Percentiles rank a stretch among this genome's conserved stretches.
Conservation (phyloP, 139 green algal genomes). For the Prasinococcaceae sp. region DNA sequence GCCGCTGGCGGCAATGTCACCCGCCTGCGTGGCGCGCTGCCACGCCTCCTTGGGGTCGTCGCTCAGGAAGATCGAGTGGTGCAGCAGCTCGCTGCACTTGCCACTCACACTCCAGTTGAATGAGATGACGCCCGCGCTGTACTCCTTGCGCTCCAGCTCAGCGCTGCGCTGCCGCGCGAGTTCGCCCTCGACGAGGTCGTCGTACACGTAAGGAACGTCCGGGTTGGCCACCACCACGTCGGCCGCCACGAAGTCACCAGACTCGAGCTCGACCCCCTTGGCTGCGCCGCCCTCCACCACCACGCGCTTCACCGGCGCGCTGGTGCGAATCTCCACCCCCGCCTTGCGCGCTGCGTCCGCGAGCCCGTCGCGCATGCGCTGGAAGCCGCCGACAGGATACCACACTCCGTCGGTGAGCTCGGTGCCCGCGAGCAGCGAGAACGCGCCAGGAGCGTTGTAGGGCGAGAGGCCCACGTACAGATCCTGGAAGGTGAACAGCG, state of each 20-base stretch:
- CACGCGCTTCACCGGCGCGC: conserved; percentile 35
- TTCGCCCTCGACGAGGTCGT: conserved; percentile 6
- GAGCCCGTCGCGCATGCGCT: conserved; percentile 23
- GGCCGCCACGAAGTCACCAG: no score
- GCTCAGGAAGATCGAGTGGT: conserved; percentile 80
- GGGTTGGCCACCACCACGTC: conserved; percentile 47
- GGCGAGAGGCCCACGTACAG: conserved; percentile 74
- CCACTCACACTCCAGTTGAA: conserved; percentile 51
- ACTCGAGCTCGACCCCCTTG: no score
- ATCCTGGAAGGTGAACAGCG: conserved; percentile 68
- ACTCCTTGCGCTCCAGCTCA: conserved; percentile 25
- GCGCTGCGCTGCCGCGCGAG: background rate
- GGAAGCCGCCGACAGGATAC: conserved; percentile 67
- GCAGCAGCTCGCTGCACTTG: conserved; percentile 31
- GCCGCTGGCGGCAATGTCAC: conserved; percentile 31
- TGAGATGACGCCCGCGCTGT: conserved; percentile 54
- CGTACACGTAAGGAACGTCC: conserved; percentile 22
- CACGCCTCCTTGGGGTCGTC: conserved; percentile 23
- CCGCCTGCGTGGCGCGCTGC: conserved; percentile 4
- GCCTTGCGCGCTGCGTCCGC: conserved; percentile 18
- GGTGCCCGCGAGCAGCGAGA: conserved; percentile 56
- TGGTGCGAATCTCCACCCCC: background rate
- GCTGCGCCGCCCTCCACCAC: conserved; percentile 27
- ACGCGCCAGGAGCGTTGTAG: conserved; percentile 53
- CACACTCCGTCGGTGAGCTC: conserved; percentile 76